Base-by-base conservation (phyloP, 495 filamentous ascomycete species). In the Hypoxylon perforatum region DNA sequence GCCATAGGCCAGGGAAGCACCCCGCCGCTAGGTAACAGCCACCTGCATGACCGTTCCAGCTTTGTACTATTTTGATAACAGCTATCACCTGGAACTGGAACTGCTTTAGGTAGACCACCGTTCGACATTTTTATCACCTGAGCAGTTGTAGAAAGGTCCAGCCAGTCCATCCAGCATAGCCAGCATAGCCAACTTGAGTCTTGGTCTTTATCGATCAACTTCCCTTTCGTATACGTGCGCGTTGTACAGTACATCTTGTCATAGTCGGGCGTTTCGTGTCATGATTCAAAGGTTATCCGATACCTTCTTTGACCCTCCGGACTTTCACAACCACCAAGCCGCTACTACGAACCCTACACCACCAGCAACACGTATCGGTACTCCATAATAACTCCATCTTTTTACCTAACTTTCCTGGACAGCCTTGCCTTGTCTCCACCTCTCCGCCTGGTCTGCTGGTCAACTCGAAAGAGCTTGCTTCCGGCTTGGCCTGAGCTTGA, bases 71-170 rank as follows among this genome's bases (percentile, higher is more conserved):
- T 33, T 56, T 60, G 36, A 41, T 67, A 51, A 57, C 57, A 28
- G 28, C 35, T 39, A 14, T 48, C 30, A 33, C 30, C 30, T n/a
- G 11, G 39, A 36, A 57, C 10, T 61, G 56, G 60, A 38, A 64
- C 56, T 42, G 36, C 61, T 22, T 50, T n/a, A n/a, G n/a, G n/a
- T n/a, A 41, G 46, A 33, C 30, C 30, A 33, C 30, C 30, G 30
- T 33, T 33, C 30, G 30, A 33, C 30, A 33, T 33, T 4, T n/a
- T 10, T 33, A 33, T 64, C 66, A 69, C 66, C 66, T 69, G 61
- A 61, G 39, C 57, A 51, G 28, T 7, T 19, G 38, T 10, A 19
- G 17, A 28, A 42, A 5, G 46, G 22, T 57, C 61, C 41, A 61
- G 54, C 19, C 58, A 47, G 62, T 51, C 18, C 22, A 50, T 57